Percentiles rank a stretch among this genome's conserved stretches.
phyloP scores from a whole-genome alignment of 1,284 basidiomycete species.

The Porodaedalea pini region DNA sequence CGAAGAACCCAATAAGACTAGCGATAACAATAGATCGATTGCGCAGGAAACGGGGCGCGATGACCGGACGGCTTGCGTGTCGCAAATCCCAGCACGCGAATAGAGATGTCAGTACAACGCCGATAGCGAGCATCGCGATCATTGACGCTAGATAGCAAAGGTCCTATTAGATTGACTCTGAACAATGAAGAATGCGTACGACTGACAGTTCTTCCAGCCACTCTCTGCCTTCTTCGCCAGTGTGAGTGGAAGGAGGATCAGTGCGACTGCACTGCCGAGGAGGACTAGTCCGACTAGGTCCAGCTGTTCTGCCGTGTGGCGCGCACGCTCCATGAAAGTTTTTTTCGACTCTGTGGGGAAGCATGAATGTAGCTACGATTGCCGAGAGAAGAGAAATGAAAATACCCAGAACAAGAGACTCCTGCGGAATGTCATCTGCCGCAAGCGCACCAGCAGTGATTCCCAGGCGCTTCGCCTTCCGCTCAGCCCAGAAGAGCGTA shows the following conservation, averaged over 20 bases:
- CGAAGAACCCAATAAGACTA: conserved; percentile 64
- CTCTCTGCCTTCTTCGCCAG: conserved; percentile 43
- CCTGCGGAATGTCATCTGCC: not conserved
- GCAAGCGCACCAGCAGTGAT: conserved; percentile 30
- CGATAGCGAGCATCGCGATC: conserved; percentile 54
- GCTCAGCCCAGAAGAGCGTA: conserved; percentile 71
- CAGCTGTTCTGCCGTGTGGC: conserved; percentile 42
- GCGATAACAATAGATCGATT: conserved; percentile 61
- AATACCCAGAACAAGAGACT: conserved; percentile 14
- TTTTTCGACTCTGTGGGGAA: conserved; percentile 24
- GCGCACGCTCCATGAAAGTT: not conserved
- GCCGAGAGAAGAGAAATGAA: not conserved
- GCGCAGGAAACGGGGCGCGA: conserved; percentile 52
- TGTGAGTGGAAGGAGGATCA: conserved; percentile 69
- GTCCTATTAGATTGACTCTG: not conserved
- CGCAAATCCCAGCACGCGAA: conserved; percentile 49
- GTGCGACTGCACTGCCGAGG: conserved; percentile 54
- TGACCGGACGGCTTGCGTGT: conserved; percentile 47
- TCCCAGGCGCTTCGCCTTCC: conserved; percentile 52
- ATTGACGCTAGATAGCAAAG: conserved; percentile 42
- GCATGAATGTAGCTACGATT: not conserved
- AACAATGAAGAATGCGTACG: not conserved
- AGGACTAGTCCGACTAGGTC: conserved; percentile 68
- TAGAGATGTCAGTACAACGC: conserved; percentile 38
- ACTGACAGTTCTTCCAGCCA: conserved; percentile 44